Evolutionary conservation across 1,284 basidiomycete species (phyloP), one percentile per base, ranked within the genome.

Genomic region (Lignosus rhinocerotis): DNA sequence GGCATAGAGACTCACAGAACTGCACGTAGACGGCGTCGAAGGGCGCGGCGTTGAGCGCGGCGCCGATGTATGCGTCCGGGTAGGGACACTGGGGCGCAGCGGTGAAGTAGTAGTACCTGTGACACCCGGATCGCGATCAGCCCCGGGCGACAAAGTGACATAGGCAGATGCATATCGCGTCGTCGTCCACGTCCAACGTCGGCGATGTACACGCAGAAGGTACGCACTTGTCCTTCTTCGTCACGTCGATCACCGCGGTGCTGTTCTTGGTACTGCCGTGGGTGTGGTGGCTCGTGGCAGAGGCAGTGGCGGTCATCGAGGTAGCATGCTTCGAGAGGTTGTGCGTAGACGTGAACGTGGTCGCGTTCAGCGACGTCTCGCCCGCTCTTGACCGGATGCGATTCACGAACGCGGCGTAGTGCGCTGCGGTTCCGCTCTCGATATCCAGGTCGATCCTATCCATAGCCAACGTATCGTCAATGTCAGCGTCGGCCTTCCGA

Each of bases 21-120:
- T 86, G 85, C 53, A 86, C 84, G 62, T 80, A 86, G 44, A 87
- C 73, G 25, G 83, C 82, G 65, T 87, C 85, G 58, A 87, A 85
- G 6, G 69, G 72, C 21, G 81, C 82, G 5, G 71, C 72, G 64
- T 81, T 80, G 53, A 87, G 70, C 49, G 80, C 80, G 12, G 73
- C 61, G 30, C 83, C 83, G 17, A 87, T 72, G 57, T 76, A 76
- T 6, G 79, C 79, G 66, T 87, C 85, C 0, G 85, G 85, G 72
- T 73, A 86, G 8, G 81, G 81, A 69, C 85, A 86, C 60, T 87
- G 84, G 33, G 83, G 85, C 10, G 85, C 71, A 3, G 72, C 84
- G 10, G 82, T 84, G 56, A 86, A 72, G 63, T 81, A 85, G 65
- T 82, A 84, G 51, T 82, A 60, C 52, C 45, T 59, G 33, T 21